Conservation (phyloP, 192 early-diverging fungal species). For the Coemansia reversa region DNA sequence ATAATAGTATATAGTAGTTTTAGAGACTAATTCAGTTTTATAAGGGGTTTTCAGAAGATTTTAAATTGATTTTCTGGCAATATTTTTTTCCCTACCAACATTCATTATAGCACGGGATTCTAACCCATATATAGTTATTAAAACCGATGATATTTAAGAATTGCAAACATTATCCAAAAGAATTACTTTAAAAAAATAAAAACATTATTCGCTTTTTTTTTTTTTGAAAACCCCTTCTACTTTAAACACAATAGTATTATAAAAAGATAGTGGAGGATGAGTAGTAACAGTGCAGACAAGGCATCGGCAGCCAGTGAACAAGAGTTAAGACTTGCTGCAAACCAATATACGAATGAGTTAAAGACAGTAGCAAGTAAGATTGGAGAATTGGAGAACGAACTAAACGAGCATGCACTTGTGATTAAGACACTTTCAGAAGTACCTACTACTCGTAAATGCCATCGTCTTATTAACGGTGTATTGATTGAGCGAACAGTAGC, state of each 20-base stretch:
- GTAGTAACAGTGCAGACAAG: neutral
- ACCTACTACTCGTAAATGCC: constrained; percentile 83
- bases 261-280: neutral
- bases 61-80: too few relatives aligned
- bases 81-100: too few relatives aligned
- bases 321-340: constrained; percentile 49
- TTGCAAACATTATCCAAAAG: too few relatives aligned
- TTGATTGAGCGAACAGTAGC: constrained; percentile 89
- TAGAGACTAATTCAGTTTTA: too few relatives aligned
- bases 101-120: too few relatives aligned
- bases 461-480: constrained; percentile 90
- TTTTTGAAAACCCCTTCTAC: neutral
- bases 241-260: neutral
- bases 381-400: constrained; percentile 89
- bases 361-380: constrained; percentile 84
- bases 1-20: too few relatives aligned
- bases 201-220: neutral
- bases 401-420: constrained; percentile 85
- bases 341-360: constrained; percentile 74
- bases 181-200: too few relatives aligned
- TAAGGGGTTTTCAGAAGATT: too few relatives aligned
- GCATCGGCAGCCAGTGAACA: constrained; percentile 27
- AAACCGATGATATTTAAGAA: too few relatives aligned
- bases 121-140: too few relatives aligned
- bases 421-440: constrained; percentile 89